phyloP scores from a whole-genome alignment of 352 stramenopile species.

The Phytopythium delawarense region DNA sequence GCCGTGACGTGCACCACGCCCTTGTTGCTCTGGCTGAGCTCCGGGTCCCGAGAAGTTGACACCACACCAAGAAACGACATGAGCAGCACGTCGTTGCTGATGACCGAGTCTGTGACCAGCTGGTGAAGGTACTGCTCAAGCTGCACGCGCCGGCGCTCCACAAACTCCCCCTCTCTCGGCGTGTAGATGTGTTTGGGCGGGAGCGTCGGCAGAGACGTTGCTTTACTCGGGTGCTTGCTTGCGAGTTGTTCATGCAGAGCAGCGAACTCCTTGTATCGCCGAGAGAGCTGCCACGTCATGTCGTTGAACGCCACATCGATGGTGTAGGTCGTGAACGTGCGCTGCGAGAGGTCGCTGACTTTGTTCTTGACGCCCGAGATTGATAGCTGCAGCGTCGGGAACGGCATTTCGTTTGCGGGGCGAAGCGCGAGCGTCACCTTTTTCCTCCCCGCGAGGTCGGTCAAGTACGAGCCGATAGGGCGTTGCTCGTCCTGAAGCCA shows the following conservation, averaged over 20 bases:
- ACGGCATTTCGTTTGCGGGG: conserved; percentile 51
- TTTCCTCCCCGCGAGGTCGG: conserved; percentile 18
- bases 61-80: conserved; percentile 78
- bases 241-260: conserved; percentile 26
- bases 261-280: conserved; percentile 71
- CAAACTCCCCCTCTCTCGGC: conserved; percentile 54
- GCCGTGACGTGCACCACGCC: conserved; percentile 72
- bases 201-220: conserved; percentile 31
- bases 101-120: conserved; percentile 38
- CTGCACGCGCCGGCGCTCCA: conserved; percentile 52
- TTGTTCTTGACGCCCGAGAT: conserved; percentile 73
- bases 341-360: conserved; percentile 73
- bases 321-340: conserved; percentile 62
- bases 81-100: conserved; percentile 57
- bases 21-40: conserved; percentile 55
- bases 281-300: conserved; percentile 59
- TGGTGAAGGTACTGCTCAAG: conserved; percentile 65
- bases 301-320: conserved; percentile 71
- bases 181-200: conserved; percentile 70
- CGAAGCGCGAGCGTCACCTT: conserved; percentile 28
- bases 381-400: conserved; percentile 49
- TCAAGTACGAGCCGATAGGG: conserved; percentile 38
- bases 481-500: conserved; percentile 62
- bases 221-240: conserved; percentile 31
- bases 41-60: conserved; percentile 54